These are phyloP conservation scores for Metroxylon sagu DNA, from an alignment of 176 grass and related monocot species.

Conservation along the genomic window DNA sequence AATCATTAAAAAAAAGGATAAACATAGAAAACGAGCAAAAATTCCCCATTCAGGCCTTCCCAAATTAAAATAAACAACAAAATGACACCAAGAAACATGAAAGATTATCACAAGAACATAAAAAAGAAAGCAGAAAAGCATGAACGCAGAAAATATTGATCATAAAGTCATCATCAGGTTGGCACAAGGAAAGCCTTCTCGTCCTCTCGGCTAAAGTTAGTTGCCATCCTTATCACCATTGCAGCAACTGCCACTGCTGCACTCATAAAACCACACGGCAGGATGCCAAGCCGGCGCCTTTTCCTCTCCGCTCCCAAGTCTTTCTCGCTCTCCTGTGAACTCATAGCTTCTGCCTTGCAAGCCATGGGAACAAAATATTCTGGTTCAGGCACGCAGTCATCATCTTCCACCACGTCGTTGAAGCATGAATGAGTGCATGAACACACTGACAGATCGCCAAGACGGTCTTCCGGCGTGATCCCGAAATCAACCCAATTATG, in stretches of 20 bases:
- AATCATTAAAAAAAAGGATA: too few relatives aligned
- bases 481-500: too few relatives aligned
- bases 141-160: too few relatives aligned
- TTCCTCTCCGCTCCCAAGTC: neutral
- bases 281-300: too few relatives aligned
- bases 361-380: neutral
- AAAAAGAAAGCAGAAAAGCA: too few relatives aligned
- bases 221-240: neutral
- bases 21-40: too few relatives aligned
- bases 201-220: neutral
- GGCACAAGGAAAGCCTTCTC: neutral
- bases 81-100: too few relatives aligned
- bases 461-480: neutral
- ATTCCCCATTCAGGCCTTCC: too few relatives aligned
- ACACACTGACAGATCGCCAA: neutral
- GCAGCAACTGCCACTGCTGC: neutral
- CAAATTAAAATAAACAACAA: too few relatives aligned
- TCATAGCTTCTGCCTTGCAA: neutral
- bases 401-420: neutral
- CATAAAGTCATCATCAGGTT: too few relatives aligned
- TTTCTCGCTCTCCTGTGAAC: too few relatives aligned
- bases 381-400: neutral
- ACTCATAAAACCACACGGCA: neutral
- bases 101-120: too few relatives aligned
- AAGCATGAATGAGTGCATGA: constrained; percentile 9